phyloP scores from a whole-genome alignment of 2,329 filamentous ascomycete genomes.

The Calonectria fujianensis region DNA sequence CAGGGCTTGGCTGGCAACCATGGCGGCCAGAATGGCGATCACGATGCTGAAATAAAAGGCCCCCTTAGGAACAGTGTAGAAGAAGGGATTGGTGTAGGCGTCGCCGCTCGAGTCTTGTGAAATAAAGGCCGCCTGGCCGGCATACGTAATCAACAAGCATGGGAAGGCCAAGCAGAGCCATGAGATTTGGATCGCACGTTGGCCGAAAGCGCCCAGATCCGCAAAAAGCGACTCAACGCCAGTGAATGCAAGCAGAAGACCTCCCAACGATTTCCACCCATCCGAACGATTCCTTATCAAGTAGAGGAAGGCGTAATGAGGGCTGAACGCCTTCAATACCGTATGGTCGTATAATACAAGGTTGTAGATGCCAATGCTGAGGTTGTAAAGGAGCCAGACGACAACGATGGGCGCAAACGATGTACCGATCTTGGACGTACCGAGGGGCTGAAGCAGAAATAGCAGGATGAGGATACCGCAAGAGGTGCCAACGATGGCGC shows the following conservation, averaged over 20 bases:
- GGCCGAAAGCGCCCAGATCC: conserved; percentile 84
- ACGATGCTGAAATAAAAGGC: conserved; percentile 81
- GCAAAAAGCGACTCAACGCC: conserved; percentile 88
- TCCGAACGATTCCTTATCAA: conserved; percentile 74
- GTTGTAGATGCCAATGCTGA: conserved; percentile 79
- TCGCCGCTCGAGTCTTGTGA: conserved; percentile 69
- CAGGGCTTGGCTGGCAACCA: conserved; percentile 87
- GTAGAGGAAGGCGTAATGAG: conserved; percentile 77
- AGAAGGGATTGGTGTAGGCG: conserved; percentile 80
- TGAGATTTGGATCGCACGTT: conserved; percentile 81
- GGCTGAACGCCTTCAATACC: conserved; percentile 74
- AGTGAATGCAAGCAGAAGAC: conserved; percentile 84
- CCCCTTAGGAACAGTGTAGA: conserved; percentile 80
- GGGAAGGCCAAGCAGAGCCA: conserved; percentile 83
- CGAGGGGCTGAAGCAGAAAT: conserved; percentile 79
- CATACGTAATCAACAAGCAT: conserved; percentile 79
- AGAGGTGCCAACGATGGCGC: conserved; percentile 77
- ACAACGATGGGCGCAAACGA: conserved; percentile 80
- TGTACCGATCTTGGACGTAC: conserved; percentile 75
- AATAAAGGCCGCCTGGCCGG: conserved; percentile 85
- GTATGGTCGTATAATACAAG: conserved; percentile 70
- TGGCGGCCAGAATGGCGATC: conserved; percentile 80
- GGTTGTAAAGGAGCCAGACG: conserved; percentile 80
- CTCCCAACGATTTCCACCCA: conserved; percentile 81
- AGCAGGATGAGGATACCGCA: conserved; percentile 79